Conservation (phyloP, 1,139 yeast genomes). For the Sugiyamaella castrensis region DNA sequence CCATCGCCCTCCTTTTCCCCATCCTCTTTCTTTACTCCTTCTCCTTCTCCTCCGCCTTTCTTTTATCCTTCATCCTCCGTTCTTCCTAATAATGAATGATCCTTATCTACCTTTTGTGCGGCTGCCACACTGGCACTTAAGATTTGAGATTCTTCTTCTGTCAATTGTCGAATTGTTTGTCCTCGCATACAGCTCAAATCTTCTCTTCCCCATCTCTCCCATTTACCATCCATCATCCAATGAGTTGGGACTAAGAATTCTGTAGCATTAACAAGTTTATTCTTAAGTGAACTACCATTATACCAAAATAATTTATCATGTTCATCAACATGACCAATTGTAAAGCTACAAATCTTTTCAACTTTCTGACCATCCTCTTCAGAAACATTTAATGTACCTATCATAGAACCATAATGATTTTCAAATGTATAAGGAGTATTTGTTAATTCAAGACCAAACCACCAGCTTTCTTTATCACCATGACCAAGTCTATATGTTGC, state of each 20-base stretch:
- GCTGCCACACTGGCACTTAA: background rate
- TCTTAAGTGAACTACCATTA: conserved; percentile 10
- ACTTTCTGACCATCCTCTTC: background rate
- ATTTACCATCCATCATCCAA: conserved; percentile 8
- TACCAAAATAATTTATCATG: conserved; percentile 7
- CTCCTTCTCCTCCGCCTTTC: background rate
- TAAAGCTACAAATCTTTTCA: conserved; percentile 4
- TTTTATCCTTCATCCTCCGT: background rate
- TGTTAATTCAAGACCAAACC: conserved; percentile 14
- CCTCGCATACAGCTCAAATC: conserved; percentile 5
- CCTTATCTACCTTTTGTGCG: conserved; percentile 1
- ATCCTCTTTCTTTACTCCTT: too few species aligned
- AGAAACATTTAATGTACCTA: background rate
- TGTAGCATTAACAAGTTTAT: background rate
- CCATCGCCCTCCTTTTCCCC: background rate
- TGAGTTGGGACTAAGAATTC: conserved; percentile 5
- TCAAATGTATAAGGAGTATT: conserved; percentile 8
- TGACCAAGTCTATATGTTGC: conserved; percentile 7
- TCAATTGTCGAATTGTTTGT: background rate
- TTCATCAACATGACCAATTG: conserved; percentile 6
- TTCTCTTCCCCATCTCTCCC: background rate
- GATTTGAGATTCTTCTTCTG: background rate
- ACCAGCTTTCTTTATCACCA: conserved; percentile 15
- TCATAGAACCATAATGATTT: conserved; percentile 1
- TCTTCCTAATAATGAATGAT: background rate